A percentile compares a stretch with the other conserved stretches of the same genome.
Conservation (phyloP, 2,329 filamentous ascomycete genomes). For the Neofusicoccum cordaticola region DNA sequence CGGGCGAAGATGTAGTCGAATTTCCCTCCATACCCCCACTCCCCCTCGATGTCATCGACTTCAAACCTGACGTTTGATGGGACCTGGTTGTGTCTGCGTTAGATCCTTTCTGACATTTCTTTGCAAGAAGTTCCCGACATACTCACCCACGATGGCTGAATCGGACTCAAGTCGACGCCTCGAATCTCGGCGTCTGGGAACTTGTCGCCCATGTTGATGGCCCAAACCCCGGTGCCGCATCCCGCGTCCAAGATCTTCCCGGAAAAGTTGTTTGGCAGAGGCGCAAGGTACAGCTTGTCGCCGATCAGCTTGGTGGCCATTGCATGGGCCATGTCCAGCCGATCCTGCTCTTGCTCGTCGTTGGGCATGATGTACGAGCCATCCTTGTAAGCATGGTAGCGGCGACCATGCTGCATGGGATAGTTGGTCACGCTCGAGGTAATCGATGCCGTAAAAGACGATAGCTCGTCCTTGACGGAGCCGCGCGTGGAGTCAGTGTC, state of each 20-base stretch:
- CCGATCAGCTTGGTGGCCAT: not conserved
- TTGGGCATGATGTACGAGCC: constrained; percentile 9
- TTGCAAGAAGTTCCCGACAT: not conserved
- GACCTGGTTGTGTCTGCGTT: constrained; percentile 17
- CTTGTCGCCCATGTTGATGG: not conserved
- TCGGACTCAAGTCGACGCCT: constrained; percentile 1
- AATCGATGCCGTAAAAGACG: constrained; percentile 29
- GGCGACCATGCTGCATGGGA: constrained; percentile 13
- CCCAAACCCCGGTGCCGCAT: constrained; percentile 3
- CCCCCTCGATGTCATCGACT: constrained; percentile 41
- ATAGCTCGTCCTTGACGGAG: not conserved
- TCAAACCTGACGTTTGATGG: constrained; percentile 42
- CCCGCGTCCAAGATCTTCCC: constrained; percentile 2
- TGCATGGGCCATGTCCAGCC: not conserved
- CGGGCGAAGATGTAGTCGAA: constrained; percentile 37
- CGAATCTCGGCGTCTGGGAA: not conserved
- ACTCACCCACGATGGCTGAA: not conserved
- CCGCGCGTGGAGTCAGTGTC: not conserved
- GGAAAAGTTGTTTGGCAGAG: not conserved
- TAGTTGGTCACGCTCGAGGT: constrained; percentile 33
- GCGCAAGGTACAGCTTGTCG: constrained; percentile 5
- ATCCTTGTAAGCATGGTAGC: constrained; percentile 16
- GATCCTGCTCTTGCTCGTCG: constrained; percentile 6
- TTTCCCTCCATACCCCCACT: constrained; percentile 34
- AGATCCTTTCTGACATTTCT: not conserved